Conservation (phyloP, 306 rosid genomes). For the Crotalaria pallida region DNA sequence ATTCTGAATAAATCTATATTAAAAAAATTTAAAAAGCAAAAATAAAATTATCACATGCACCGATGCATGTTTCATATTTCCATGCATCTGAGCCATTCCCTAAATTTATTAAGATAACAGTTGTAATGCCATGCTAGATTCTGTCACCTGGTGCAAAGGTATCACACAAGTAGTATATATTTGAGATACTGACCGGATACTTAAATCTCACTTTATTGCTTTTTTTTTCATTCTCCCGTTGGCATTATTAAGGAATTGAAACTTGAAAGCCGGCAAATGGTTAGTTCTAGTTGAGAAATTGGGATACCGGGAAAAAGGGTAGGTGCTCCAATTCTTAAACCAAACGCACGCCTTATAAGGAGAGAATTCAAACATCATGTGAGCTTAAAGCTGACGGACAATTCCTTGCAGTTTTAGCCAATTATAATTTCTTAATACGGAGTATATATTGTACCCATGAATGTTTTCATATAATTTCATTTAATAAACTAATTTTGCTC, state of each 20-base stretch:
- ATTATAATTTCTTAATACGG: background rate
- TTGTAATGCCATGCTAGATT: background rate
- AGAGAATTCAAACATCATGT: too few species aligned
- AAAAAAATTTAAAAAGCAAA: too few species aligned
- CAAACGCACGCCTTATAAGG: too few species aligned
- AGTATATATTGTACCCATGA: too few species aligned
- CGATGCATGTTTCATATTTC: too few species aligned
- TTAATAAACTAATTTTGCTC: too few species aligned
- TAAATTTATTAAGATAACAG: conserved; percentile 2
- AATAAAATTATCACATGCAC: too few species aligned
- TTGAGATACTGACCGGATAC: background rate
- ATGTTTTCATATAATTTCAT: too few species aligned
- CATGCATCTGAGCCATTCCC: too few species aligned
- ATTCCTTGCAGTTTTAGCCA: background rate
- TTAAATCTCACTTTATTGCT: background rate
- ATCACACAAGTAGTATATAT: background rate
- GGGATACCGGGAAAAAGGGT: background rate
- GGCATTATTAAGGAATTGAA: background rate
- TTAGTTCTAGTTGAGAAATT: background rate
- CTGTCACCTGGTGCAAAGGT: background rate
- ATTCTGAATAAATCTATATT: too few species aligned
- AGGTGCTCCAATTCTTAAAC: background rate
- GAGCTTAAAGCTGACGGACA: background rate
- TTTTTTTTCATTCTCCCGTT: background rate
- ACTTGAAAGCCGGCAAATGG: background rate